These are phyloP conservation scores for Raphanus raphanistrum DNA, from an alignment of 345 rosid species.

Conservation along the genomic window DNA sequence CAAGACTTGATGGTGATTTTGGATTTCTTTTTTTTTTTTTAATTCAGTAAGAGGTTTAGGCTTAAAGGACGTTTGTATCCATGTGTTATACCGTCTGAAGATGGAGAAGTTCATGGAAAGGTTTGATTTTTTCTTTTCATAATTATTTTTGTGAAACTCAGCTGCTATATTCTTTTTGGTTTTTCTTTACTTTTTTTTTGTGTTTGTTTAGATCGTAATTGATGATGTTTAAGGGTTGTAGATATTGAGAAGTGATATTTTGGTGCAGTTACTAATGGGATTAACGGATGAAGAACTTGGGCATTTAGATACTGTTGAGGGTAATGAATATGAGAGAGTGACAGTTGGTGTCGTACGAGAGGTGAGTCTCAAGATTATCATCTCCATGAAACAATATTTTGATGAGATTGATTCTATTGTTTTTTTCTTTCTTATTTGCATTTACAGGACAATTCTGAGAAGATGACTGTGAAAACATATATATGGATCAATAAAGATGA, in stretches of 20 bases:
- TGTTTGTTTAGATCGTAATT: neutral
- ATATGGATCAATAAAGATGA: constrained; percentile 63
- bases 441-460: constrained; percentile 56
- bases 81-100: constrained; percentile 64
- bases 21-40: too few relatives aligned
- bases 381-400: neutral
- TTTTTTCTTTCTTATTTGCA: neutral
- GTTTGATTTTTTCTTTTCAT: constrained; percentile 24
- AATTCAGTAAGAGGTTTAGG: constrained; percentile 68
- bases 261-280: constrained; percentile 59
- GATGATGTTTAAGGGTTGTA: neutral
- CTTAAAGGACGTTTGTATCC: constrained; percentile 90
- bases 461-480: constrained; percentile 56
- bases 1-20: neutral
- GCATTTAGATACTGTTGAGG: constrained; percentile 66
- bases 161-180: neutral
- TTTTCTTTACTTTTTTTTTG: neutral
- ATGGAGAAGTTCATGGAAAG: constrained; percentile 57
- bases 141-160: neutral
- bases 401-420: neutral
- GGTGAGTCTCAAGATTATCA: constrained; percentile 42
- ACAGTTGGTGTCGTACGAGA: constrained; percentile 46
- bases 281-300: constrained; percentile 58
- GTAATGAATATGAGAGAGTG: constrained; percentile 68
- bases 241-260: constrained; percentile 3